Evolutionary conservation across 2,329 filamentous ascomycete species (phyloP).

Genomic region (Paecilomyces sp.): DNA sequence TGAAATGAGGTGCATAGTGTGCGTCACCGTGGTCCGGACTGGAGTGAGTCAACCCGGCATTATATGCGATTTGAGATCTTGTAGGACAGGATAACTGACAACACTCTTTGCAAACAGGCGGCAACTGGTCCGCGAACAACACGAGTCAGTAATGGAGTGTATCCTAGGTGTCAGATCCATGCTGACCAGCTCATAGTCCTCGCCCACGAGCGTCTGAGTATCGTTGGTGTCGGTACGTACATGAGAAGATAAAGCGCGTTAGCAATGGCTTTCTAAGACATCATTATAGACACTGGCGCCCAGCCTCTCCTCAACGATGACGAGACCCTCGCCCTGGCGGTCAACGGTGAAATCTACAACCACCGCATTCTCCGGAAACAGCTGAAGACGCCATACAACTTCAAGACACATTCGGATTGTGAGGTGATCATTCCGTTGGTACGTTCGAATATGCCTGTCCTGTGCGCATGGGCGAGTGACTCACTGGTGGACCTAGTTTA

Average conservation of each 20-base stretch:
- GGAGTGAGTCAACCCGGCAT: slow-evolving; percentile 63
- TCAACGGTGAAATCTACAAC: slow-evolving; percentile 99
- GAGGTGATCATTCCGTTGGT: slow-evolving; percentile 98
- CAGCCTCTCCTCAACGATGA: slow-evolving; percentile 94
- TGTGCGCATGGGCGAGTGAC: neutral
- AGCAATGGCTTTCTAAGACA: neutral
- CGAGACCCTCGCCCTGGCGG: slow-evolving; percentile 78
- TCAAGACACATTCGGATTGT: slow-evolving; percentile 98
- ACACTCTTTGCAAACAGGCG: slow-evolving; percentile 49
- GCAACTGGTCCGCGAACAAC: slow-evolving; percentile 80
- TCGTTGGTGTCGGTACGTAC: slow-evolving; percentile 82
- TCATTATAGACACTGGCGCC: slow-evolving; percentile 71
- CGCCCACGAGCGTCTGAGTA: slow-evolving; percentile 94
- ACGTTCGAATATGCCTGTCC: slow-evolving; percentile 28
- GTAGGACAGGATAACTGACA: slow-evolving; percentile 13
- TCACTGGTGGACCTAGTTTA: slow-evolving; percentile 55
- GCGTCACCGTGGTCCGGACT: slow-evolving; percentile 95
- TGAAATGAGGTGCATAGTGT: slow-evolving; percentile 53
- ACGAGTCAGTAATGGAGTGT: slow-evolving; percentile 61
- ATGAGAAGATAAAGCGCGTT: slow-evolving; percentile 8
- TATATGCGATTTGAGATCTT: slow-evolving; percentile 5
- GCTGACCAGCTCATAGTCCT: slow-evolving; percentile 56
- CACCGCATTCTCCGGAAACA: slow-evolving; percentile 88
- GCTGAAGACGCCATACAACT: slow-evolving; percentile 78
- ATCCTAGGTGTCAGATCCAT: slow-evolving; percentile 3